A percentile compares a stretch with the other conserved stretches of the same genome.
Evolutionary conservation across 345 rosid species (phyloP).

Genomic region (Euphorbia peplus): DNA sequence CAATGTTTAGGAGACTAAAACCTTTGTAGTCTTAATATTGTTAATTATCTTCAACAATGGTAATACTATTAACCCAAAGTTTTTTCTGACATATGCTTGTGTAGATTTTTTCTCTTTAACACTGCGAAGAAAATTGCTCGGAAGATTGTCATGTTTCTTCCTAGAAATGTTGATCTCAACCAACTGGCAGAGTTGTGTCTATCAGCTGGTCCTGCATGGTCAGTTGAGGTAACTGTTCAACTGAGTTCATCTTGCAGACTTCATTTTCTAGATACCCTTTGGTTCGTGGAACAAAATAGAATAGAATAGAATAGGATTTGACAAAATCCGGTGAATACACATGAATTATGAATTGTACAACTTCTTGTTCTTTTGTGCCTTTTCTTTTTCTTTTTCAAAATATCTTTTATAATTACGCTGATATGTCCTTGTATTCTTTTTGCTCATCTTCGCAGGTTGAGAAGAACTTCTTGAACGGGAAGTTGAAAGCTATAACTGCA

Average conservation of each 20-base stretch:
- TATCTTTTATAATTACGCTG: background rate
- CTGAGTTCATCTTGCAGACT: background rate
- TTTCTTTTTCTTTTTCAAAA: too few species aligned
- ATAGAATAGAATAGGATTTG: too few species aligned
- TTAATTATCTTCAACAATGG: background rate
- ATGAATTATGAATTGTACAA: background rate
- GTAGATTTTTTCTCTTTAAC: slow-evolving; percentile 64
- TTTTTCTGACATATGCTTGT: slow-evolving; percentile 21
- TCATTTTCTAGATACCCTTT: slow-evolving; percentile 11
- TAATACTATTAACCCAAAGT: background rate
- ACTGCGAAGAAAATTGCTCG: slow-evolving; percentile 59
- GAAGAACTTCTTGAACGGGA: slow-evolving; percentile 80
- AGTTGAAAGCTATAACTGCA: slow-evolving; percentile 86
- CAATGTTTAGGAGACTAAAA: background rate
- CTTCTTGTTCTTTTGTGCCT: background rate
- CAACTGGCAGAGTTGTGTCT: slow-evolving; percentile 82
- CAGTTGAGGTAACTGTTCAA: slow-evolving; percentile 50
- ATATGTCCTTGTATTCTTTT: background rate
- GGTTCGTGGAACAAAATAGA: too few species aligned
- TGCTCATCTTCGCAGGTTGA: slow-evolving; percentile 54
- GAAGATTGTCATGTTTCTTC: slow-evolving; percentile 77
- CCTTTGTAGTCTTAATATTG: background rate
- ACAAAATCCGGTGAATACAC: background rate
- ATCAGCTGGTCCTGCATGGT: slow-evolving; percentile 60
- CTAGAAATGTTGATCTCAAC: slow-evolving; percentile 71